Base-by-base conservation (phyloP, 2,329 filamentous ascomycete species). In the Colletotrichum cuscutae region DNA sequence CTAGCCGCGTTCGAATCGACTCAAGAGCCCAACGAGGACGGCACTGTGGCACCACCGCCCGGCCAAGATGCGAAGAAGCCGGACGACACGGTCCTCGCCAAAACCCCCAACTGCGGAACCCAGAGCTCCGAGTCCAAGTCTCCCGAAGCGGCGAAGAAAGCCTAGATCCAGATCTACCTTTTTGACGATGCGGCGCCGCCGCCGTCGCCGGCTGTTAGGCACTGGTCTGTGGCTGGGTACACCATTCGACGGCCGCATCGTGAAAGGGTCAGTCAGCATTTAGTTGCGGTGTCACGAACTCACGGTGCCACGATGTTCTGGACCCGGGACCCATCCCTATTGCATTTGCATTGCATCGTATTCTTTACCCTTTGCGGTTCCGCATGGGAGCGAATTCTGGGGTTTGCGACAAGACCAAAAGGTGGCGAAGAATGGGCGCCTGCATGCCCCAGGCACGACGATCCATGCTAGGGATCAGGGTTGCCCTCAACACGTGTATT, bases 1-100 rank as follows among this genome's bases (percentile, higher is more conserved):
- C 82, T 91, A 26, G 86, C 85, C 19, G 84, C 84, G 28, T 81
- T 89, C 61, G 88, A 87, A 68, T 77, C 75, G 19, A 24, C 52
- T 30, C 68, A 68, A 11, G 63, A 60, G 28, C 30, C 53, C 35
- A 28, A 19, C n/a, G 53, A 57, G 28, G 26, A 62, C 26, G 30
- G 22, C 12, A 15, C 28, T 28, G 37, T 37, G 32, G 49, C 49
- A 26, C 32, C 49, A 26, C 32, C 57, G 26, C 28, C 56, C 37
- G 22, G 56, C 19, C 5, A 71, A 15, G 35, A 67, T 24, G 26
- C 57, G 7, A 71, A 65, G 49, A 58, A 57, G 19, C n/a, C 49
- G 63, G 46, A 68, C 28, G 49, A 15, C 13, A 52, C 49, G 9
- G 15, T 46, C 22, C 60, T 26, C 4, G 13, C 49, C 13, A 37